A percentile compares a stretch with the other conserved stretches of the same genome.
These are phyloP conservation scores for Scutellaria galericulata DNA, from an alignment of 257 asterid species.

Conservation along the genomic window DNA sequence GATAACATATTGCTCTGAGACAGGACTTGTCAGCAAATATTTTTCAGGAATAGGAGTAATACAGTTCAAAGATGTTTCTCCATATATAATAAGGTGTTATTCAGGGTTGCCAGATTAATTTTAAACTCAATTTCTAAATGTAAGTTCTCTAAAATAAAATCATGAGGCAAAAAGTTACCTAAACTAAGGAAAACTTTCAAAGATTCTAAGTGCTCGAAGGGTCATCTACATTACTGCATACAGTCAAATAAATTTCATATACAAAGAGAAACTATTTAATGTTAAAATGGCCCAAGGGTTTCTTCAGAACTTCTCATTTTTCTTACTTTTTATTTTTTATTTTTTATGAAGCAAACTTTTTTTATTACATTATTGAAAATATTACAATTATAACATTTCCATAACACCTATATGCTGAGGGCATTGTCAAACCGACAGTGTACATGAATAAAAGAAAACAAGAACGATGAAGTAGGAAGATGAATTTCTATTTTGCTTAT, in stretches of 20 bases:
- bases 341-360: too few relatives aligned
- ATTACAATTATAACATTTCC: too few relatives aligned
- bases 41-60: neutral
- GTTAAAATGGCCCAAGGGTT: neutral
- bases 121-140: neutral
- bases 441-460: neutral
- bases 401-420: neutral
- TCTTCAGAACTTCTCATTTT: neutral
- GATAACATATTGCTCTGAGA: neutral
- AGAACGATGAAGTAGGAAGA: neutral
- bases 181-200: neutral
- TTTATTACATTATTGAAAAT: neutral
- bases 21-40: neutral
- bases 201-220: neutral
- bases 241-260: neutral
- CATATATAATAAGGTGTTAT: neutral
- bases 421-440: neutral
- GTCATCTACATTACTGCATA: neutral
- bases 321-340: neutral
- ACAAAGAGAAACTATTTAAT: neutral
- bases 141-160: constrained; percentile 2
- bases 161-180: neutral
- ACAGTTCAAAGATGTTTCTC: neutral
- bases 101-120: neutral
- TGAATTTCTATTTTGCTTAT: constrained; percentile 2